Evolutionary conservation across 2,329 filamentous ascomycete species (phyloP).

Genomic region (Coniochaeta sp.): DNA sequence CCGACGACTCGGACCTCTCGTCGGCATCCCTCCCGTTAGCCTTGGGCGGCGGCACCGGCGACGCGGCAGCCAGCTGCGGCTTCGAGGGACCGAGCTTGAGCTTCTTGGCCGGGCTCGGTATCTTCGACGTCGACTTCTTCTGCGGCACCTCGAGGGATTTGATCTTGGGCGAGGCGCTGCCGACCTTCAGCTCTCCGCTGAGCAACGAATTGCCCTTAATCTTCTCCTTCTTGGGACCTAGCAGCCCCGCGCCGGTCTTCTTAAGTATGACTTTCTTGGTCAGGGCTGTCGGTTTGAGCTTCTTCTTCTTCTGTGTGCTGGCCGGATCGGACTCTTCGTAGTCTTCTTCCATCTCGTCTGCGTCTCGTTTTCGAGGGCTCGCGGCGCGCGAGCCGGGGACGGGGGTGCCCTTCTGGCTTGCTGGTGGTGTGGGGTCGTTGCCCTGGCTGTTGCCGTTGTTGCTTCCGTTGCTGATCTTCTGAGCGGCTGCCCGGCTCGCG

Average conservation of each 20-base stretch:
- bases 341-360: constrained; percentile 47
- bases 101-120: constrained; percentile 36
- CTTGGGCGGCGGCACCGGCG: constrained; percentile 29
- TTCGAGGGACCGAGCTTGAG: constrained; percentile 33
- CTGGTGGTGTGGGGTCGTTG: constrained; percentile 52
- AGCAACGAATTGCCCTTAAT: constrained; percentile 42
- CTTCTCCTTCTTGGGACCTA: constrained; percentile 44
- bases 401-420: constrained; percentile 57
- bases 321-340: constrained; percentile 42
- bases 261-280: constrained; percentile 52
- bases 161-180: constrained; percentile 28
- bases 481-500: constrained; percentile 53
- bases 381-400: constrained; percentile 43
- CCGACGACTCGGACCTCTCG: constrained; percentile 49
- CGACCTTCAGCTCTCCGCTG: constrained; percentile 39
- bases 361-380: constrained; percentile 52
- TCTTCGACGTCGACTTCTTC: constrained; percentile 34
- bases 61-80: constrained; percentile 34
- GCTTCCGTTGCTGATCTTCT: constrained; percentile 55
- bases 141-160: constrained; percentile 31
- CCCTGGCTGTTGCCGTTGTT: constrained; percentile 39
- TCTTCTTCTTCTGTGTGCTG: constrained; percentile 53
- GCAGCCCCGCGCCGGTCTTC: constrained; percentile 29
- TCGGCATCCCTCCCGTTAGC: constrained; percentile 44
- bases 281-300: constrained; percentile 38